These are phyloP conservation scores for Malus hybrid DNA, from an alignment of 331 rosid species.

Conservation along the genomic window DNA sequence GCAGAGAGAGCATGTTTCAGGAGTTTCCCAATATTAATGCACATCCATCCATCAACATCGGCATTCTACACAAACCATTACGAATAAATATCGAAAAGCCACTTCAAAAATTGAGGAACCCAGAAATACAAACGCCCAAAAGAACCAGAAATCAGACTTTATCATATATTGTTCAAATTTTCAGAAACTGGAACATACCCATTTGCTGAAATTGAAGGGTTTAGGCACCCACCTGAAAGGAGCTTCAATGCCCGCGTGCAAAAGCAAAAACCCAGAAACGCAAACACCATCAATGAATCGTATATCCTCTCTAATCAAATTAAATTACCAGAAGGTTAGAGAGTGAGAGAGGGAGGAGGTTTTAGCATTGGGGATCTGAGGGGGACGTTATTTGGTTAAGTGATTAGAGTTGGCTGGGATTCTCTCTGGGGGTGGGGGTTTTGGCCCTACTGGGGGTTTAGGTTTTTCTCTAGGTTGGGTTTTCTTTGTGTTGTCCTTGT, in stretches of 20 bases:
- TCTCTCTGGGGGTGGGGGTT: conserved; percentile 3
- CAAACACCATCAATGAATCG: background rate
- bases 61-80: conserved; percentile 14
- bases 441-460: conserved; percentile 4
- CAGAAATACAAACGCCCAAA: background rate
- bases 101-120: background rate
- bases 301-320: background rate
- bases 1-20: conserved; percentile 67
- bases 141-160: background rate
- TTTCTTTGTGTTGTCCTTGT: background rate
- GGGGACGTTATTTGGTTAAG: background rate
- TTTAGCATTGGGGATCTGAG: conserved; percentile 1
- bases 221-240: background rate
- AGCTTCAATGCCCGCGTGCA: background rate
- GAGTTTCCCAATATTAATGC: conserved; percentile 24
- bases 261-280: conserved; percentile 7
- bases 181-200: background rate
- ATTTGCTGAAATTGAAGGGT: background rate
- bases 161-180: background rate
- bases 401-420: too few relatives aligned
- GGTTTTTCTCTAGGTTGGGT: background rate
- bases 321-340: background rate
- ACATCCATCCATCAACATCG: conserved; percentile 33
- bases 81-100: background rate
- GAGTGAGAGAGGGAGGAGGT: background rate